Evolutionary conservation across 2,329 filamentous ascomycete genomes (phyloP).

Genomic region (Alternaria infectoria): DNA sequence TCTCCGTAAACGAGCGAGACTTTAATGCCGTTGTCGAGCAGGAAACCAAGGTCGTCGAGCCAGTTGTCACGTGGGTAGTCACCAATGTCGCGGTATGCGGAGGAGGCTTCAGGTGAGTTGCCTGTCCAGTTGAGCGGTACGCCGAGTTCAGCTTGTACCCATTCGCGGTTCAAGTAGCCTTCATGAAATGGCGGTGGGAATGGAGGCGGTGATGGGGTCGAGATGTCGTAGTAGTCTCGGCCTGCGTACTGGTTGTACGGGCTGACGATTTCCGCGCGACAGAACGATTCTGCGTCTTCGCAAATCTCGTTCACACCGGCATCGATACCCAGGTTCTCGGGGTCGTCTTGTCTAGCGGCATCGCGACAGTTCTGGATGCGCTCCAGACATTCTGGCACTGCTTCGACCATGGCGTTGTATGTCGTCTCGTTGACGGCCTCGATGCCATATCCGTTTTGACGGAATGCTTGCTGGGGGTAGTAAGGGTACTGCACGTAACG

Average conservation of each 20-base stretch:
- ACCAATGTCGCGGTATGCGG: constrained; percentile 43
- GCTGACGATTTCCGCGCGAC: constrained; percentile 20
- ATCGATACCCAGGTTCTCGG: constrained; percentile 45
- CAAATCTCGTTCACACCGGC: constrained; percentile 54
- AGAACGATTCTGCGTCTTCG: constrained; percentile 57
- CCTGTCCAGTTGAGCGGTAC: constrained; percentile 20
- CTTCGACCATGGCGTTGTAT: constrained; percentile 21
- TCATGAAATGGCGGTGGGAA: constrained; percentile 31
- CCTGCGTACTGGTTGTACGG: constrained; percentile 24
- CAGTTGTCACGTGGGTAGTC: constrained; percentile 54
- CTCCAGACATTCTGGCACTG: constrained; percentile 20
- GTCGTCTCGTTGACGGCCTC: constrained; percentile 21
- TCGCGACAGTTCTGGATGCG: constrained; percentile 22
- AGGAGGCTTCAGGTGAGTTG: constrained; percentile 22
- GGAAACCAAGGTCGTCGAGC: constrained; percentile 52
- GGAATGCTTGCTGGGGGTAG: constrained; percentile 18
- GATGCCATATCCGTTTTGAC: constrained; percentile 14
- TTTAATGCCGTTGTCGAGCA: constrained; percentile 54
- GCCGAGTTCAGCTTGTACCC: constrained; percentile 19
- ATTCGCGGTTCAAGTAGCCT: constrained; percentile 16
- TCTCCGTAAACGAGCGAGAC: constrained; percentile 27
- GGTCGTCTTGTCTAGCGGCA: constrained; percentile 27
- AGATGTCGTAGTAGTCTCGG: constrained; percentile 27
- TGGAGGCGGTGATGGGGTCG: constrained; percentile 23
- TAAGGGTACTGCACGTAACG: constrained; percentile 17